These are phyloP conservation scores for Esteya vermicola DNA, from an alignment of 2,329 filamentous ascomycete species.

Conservation along the genomic window DNA sequence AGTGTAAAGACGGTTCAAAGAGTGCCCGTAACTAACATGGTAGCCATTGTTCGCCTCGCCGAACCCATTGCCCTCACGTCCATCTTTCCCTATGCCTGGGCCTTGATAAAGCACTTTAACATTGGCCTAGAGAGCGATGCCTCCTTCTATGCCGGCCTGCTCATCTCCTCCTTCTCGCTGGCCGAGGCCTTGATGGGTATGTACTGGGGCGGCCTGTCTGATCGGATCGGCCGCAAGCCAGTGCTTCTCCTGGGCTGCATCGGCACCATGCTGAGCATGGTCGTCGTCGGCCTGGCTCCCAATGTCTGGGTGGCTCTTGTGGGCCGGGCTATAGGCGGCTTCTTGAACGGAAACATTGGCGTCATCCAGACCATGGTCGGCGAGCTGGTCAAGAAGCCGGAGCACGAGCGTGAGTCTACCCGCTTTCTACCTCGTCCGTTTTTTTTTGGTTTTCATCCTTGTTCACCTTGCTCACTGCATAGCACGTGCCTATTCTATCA, in stretches of 20 bases:
- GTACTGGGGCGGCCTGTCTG: constrained; percentile 76
- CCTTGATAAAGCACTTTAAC: constrained; percentile 62
- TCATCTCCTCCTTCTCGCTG: constrained; percentile 76
- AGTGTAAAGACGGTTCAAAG: not conserved
- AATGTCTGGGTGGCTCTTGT: constrained; percentile 74
- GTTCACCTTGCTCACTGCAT: constrained; percentile 9
- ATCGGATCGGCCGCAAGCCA: constrained; percentile 72
- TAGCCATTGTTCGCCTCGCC: constrained; percentile 75
- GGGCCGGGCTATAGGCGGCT: constrained; percentile 63
- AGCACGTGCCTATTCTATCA: constrained; percentile 77
- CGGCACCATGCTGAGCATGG: constrained; percentile 69
- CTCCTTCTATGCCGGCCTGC: constrained; percentile 62
- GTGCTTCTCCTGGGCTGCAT: constrained; percentile 68
- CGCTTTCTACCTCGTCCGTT: not conserved
- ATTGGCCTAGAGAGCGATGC: constrained; percentile 61
- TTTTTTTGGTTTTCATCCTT: not conserved
- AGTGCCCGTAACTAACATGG: not conserved
- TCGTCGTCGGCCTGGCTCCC: constrained; percentile 68
- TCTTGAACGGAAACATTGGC: constrained; percentile 83
- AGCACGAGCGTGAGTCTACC: constrained; percentile 69
- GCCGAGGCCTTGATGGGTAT: constrained; percentile 74
- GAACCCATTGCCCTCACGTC: constrained; percentile 88
- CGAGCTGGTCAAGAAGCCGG: constrained; percentile 68
- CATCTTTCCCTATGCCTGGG: constrained; percentile 86
- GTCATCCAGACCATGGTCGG: constrained; percentile 90